A percentile compares a stretch with the other conserved stretches of the same genome.
Evolutionary conservation across 106 monocot genomes (phyloP).

Genomic region (Agapanthus africanus): DNA sequence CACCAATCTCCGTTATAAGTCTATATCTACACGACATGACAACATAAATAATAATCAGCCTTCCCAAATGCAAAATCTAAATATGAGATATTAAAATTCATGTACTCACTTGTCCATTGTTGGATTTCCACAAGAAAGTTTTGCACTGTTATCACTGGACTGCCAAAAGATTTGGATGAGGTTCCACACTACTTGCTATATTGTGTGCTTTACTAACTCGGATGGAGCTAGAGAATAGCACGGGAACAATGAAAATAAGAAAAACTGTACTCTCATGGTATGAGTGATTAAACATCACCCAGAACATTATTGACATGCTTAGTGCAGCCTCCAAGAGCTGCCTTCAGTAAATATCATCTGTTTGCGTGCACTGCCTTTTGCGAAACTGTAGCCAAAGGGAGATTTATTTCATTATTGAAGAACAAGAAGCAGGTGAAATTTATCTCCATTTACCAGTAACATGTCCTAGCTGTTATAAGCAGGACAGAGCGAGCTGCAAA

Average conservation of each 20-base stretch:
- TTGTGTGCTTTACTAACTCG: slow-evolving; percentile 19
- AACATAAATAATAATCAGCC: slow-evolving; percentile 5
- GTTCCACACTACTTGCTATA: slow-evolving; percentile 16
- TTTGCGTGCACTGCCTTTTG: slow-evolving; percentile 3
- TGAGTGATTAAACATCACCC: slow-evolving; percentile 40
- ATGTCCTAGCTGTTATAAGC: slow-evolving; percentile 3
- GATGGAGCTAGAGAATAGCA: slow-evolving; percentile 8
- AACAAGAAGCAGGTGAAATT: background rate
- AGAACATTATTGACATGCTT: slow-evolving; percentile 33
- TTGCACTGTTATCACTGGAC: slow-evolving; percentile 26
- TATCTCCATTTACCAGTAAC: slow-evolving; percentile 21
- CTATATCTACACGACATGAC: slow-evolving; percentile 49
- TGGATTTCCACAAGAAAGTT: slow-evolving; percentile 10
- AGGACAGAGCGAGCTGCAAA: slow-evolving; percentile 11
- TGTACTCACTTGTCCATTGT: slow-evolving; percentile 70
- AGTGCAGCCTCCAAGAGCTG: slow-evolving; percentile 19
- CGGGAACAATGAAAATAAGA: slow-evolving; percentile 7
- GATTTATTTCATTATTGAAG: background rate
- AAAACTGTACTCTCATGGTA: slow-evolving; percentile 21
- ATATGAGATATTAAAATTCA: background rate
- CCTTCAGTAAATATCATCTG: slow-evolving; percentile 24
- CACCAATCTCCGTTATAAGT: slow-evolving; percentile 68
- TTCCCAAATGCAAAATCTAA: background rate
- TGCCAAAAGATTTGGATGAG: slow-evolving; percentile 16
- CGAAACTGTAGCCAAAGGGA: background rate